phyloP scores from a whole-genome alignment of 345 rosid genomes.

The Firmiana major region DNA sequence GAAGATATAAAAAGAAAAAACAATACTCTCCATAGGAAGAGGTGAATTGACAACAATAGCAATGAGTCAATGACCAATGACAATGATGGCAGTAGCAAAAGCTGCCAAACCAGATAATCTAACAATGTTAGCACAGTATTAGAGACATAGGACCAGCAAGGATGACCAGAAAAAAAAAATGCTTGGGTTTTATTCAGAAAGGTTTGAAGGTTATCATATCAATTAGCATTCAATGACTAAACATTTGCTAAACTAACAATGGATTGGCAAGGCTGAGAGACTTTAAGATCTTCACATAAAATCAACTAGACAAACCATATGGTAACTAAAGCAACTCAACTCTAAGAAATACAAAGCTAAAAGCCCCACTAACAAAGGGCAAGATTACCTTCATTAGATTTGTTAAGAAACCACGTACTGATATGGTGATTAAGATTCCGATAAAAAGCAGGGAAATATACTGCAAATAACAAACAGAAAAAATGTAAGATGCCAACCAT shows the following conservation, averaged over 20 bases:
- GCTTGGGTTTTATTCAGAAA: neutral
- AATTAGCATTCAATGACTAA: neutral
- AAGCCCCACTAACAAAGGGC: neutral
- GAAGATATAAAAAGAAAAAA: neutral
- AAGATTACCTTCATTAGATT: slow-evolving; percentile 83
- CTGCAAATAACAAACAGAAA: slow-evolving; percentile 43
- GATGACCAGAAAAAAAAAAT: neutral
- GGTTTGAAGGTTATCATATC: neutral
- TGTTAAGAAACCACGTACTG: slow-evolving; percentile 90
- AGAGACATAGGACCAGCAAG: neutral
- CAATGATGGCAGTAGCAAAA: neutral
- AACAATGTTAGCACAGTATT: neutral
- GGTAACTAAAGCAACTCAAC: neutral
- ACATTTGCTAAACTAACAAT: neutral
- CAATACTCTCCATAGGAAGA: neutral
- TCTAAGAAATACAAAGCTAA: neutral
- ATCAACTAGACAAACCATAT: neutral
- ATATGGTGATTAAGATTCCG: slow-evolving; percentile 84
- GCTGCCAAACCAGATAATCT: neutral
- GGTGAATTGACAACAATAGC: neutral
- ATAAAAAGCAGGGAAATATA: slow-evolving; percentile 88
- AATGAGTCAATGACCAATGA: neutral
- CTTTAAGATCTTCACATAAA: neutral
- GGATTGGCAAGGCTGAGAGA: neutral
- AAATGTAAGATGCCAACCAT: slow-evolving; percentile 20